These are phyloP conservation scores for Sclerospora graminicola DNA, from an alignment of 352 stramenopile species.

Conservation along the genomic window DNA sequence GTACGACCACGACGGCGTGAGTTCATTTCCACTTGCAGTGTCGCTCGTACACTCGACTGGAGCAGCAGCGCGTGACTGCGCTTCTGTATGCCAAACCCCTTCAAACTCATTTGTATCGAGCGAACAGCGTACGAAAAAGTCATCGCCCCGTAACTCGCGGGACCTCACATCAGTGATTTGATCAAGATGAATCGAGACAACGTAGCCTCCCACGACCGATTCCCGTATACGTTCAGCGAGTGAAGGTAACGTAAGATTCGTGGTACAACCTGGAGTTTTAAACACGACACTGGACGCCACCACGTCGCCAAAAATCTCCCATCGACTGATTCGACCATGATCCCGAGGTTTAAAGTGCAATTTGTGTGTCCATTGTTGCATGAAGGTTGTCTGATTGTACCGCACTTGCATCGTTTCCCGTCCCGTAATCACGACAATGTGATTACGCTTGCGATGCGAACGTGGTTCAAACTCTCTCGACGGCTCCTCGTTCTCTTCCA, in stretches of 20 bases:
- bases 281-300: constrained; percentile 83
- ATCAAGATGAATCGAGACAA: constrained; percentile 60
- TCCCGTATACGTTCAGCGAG: constrained; percentile 75
- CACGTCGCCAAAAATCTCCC: constrained; percentile 82
- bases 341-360: constrained; percentile 62
- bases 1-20: constrained; percentile 34
- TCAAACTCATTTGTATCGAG: constrained; percentile 81
- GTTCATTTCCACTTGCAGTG: constrained; percentile 7
- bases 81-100: constrained; percentile 75
- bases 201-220: constrained; percentile 72
- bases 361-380: constrained; percentile 83
- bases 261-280: constrained; percentile 59
- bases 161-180: constrained; percentile 58
- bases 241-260: constrained; percentile 72
- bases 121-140: constrained; percentile 77
- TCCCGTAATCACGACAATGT: constrained; percentile 60
- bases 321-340: constrained; percentile 38
- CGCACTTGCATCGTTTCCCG: constrained; percentile 81
- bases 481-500: constrained; percentile 35
- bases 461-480: constrained; percentile 11
- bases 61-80: constrained; percentile 43
- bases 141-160: constrained; percentile 42
- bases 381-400: constrained; percentile 74
- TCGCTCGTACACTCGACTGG: constrained; percentile 25
- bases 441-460: constrained; percentile 21